Evolutionary conservation across 1,284 basidiomycete genomes (phyloP).

Genomic region (Apiotrichum sp.): DNA sequence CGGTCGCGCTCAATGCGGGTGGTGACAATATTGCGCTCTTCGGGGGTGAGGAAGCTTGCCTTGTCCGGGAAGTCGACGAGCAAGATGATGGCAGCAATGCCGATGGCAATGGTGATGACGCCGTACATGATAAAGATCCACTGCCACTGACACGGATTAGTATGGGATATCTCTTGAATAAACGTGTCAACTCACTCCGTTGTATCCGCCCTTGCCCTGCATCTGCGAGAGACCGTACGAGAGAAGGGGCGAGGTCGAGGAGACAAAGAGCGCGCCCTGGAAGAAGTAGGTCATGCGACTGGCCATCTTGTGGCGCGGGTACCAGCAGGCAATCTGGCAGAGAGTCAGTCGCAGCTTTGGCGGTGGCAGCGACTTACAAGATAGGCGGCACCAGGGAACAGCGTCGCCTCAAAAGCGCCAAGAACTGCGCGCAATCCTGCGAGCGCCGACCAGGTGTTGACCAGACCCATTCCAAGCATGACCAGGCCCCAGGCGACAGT

Average conservation of each 20-base stretch:
- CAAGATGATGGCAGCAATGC: conserved; percentile 1
- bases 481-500: conserved; percentile 38
- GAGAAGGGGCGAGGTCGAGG: conserved; percentile 18
- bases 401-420: conserved; percentile 43
- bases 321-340: conserved; percentile 43
- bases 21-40: conserved; percentile 8
- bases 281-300: conserved; percentile 41
- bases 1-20: conserved; percentile 17
- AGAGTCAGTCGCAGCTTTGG: too few relatives aligned
- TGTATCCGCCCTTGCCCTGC: conserved; percentile 1
- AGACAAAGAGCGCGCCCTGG: conserved; percentile 17
- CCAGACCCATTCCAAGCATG: conserved; percentile 39
- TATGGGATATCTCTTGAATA: neutral
- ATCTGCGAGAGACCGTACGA: conserved; percentile 8
- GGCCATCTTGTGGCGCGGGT: conserved; percentile 48
- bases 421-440: conserved; percentile 45
- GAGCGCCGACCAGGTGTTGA: conserved; percentile 38
- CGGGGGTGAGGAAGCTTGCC: conserved; percentile 9
- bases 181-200: neutral
- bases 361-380: conserved; percentile 16
- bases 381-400: conserved; percentile 44
- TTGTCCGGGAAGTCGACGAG: conserved; percentile 18
- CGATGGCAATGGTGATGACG: conserved; percentile 11
- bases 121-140: conserved; percentile 18
- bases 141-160: conserved; percentile 3